phyloP scores from a whole-genome alignment of 2,329 filamentous ascomycete species.

The Arthrobotrys pseudoclavata region DNA sequence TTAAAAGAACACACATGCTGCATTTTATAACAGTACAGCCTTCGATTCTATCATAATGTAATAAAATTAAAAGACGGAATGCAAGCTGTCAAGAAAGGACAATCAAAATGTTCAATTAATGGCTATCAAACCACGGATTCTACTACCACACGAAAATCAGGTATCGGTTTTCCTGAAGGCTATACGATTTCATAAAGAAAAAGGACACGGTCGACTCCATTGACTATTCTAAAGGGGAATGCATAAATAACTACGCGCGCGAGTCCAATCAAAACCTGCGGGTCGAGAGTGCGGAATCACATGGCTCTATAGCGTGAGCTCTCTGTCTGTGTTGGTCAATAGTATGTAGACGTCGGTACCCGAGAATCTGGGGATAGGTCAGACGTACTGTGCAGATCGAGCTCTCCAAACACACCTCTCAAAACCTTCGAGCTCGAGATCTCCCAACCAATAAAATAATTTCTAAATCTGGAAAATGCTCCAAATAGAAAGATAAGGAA shows the following conservation, averaged over 20 bases:
- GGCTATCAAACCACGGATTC: neutral
- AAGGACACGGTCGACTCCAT: conserved; percentile 5
- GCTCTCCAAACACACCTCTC: conserved; percentile 15
- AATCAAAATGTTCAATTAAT: neutral
- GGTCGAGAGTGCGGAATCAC: conserved; percentile 11
- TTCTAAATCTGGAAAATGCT: conserved; percentile 1
- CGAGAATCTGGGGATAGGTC: neutral
- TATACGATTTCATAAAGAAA: conserved; percentile 18
- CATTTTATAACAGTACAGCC: neutral
- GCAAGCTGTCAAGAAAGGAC: neutral
- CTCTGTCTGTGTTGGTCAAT: conserved; percentile 14
- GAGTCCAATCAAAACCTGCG: conserved; percentile 19
- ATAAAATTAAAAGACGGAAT: neutral
- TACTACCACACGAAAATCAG: neutral
- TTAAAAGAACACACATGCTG: neutral
- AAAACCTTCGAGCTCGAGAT: neutral
- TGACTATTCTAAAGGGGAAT: conserved; percentile 7
- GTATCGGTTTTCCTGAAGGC: conserved; percentile 33
- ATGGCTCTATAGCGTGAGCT: conserved; percentile 7
- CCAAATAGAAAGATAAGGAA: neutral
- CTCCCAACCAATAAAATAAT: conserved; percentile 5
- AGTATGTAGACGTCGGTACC: conserved; percentile 13
- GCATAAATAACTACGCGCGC: conserved; percentile 34
- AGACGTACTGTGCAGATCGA: conserved; percentile 29
- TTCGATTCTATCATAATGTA: neutral